Evolutionary conservation across 2,329 filamentous ascomycete genomes (phyloP).

Genomic region (Phialophora macrospora): DNA sequence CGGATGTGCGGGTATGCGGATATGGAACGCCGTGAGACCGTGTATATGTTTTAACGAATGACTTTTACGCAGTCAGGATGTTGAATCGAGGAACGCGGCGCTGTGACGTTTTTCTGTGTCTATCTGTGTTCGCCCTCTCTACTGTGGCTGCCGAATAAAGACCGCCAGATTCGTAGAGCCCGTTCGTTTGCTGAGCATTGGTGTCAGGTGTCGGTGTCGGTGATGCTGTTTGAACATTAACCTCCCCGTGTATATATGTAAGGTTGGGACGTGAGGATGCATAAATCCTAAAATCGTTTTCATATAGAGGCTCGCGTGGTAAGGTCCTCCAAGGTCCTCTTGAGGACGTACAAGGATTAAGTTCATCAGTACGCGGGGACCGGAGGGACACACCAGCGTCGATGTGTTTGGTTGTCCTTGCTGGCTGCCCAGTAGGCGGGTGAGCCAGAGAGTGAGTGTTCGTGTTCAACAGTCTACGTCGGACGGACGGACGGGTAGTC

Average conservation of each 20-base stretch:
- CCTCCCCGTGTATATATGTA: not conserved
- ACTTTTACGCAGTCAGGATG: no score
- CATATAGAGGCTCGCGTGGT: not conserved
- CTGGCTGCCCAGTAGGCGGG: not conserved
- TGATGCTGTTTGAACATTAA: not conserved
- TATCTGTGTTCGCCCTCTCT: no score
- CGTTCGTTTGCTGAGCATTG: not conserved
- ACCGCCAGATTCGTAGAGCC: not conserved
- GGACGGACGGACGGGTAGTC: not conserved
- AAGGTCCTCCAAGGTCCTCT: not conserved
- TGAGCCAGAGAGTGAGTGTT: not conserved
- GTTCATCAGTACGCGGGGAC: not conserved
- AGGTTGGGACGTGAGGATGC: not conserved
- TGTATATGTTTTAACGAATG: no score
- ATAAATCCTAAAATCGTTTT: not conserved
- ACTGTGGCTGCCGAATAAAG: no score
- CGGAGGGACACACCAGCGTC: not conserved
- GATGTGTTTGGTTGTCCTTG: not conserved
- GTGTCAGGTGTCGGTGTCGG: not conserved
- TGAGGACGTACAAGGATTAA: not conserved
- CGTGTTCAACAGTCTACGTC: not conserved
- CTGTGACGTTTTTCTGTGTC: no score
- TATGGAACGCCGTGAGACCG: no score
- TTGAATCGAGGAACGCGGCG: no score
- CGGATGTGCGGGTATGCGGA: not conserved